These are phyloP conservation scores for Picea sitchensis DNA, from an alignment of 75 land plant species.

Conservation along the genomic window DNA sequence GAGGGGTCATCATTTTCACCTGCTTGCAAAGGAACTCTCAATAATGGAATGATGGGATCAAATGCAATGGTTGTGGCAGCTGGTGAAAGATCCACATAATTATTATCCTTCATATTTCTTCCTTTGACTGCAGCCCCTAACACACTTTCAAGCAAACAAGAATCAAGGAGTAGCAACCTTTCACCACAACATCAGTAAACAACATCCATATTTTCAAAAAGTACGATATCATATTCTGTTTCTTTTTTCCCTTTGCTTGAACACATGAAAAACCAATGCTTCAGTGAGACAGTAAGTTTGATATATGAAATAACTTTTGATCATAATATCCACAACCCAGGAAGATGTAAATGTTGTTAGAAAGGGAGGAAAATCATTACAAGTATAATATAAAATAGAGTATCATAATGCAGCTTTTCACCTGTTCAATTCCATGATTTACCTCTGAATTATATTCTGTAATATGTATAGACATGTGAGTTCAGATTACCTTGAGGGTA, in stretches of 20 bases:
- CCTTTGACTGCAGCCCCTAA: neutral
- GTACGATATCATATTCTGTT: neutral
- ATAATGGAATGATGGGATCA: conserved; percentile 57
- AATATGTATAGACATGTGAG: neutral
- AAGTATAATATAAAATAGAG: too few relatives aligned
- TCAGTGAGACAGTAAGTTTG: neutral
- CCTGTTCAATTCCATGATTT: neutral
- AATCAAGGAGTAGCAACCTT: neutral
- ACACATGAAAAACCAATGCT: neutral
- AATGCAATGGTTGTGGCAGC: conserved; percentile 21
- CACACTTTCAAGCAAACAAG: neutral
- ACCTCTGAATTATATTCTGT: neutral
- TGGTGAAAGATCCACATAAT: conserved; percentile 8
- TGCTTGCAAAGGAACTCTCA: conserved; percentile 58
- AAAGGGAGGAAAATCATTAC: neutral
- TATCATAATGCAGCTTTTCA: neutral
- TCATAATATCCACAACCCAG: neutral
- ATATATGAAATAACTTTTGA: neutral
- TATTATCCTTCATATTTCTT: conserved; percentile 6
- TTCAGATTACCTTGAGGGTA: neutral
- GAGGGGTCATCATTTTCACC: conserved; percentile 49
- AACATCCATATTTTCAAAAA: neutral
- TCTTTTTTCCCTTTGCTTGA: neutral
- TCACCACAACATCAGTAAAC: neutral
- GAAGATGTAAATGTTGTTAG: neutral